Base-by-base conservation (phyloP, 345 rosid genomes). In the Viola odorata region DNA sequence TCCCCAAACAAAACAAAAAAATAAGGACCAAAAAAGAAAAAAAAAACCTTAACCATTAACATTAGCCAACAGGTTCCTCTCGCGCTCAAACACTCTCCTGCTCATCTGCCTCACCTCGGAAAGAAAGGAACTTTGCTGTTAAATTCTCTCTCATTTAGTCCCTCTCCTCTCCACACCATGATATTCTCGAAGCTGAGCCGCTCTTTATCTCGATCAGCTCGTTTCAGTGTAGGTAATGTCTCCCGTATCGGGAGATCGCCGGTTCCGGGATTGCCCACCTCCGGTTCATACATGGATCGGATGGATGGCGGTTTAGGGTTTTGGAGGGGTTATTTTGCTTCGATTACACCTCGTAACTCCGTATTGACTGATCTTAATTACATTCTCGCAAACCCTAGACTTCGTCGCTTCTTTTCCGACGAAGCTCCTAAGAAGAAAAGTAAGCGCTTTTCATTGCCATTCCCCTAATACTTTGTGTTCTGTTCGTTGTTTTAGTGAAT, bases 381-480 rank as follows among this genome's bases (percentile, higher is more conserved):
- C 45, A 70, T 80, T 68, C 80, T 88, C 50, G 85, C 81, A n/a
- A 82, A 84, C 78, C 96, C 89, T 73, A 77, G 79, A 63, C 53
- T 79, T 48, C 72, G 69, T 50, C 81, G 96, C 40, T 68, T 92
- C 64, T 87, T 85, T 79, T 87, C 84, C 61, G 79, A 68, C 52
- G 84, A 87, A 78, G 64, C 75, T 45, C 95, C 96, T 0, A 89
- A 89, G 77, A 81, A 89, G 78, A 84, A 81, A 69, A 86, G 89
- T 86, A 64, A 77, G 88, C 39, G 9, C 39, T n/a, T n/a, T 17
- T 50, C 3, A 4, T 23, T 23, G 32, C 2, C 32, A 23, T 23
- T 23, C 32, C 32, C 32, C 32, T 2, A 2, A 23, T 23, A 23
- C 32, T 2, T 23, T 23, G 2, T 23, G 32, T 36, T 50, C 67